Evolutionary conservation across 805 yeast species (phyloP).

Genomic region (Sugiyamaella qingdaonensis): DNA sequence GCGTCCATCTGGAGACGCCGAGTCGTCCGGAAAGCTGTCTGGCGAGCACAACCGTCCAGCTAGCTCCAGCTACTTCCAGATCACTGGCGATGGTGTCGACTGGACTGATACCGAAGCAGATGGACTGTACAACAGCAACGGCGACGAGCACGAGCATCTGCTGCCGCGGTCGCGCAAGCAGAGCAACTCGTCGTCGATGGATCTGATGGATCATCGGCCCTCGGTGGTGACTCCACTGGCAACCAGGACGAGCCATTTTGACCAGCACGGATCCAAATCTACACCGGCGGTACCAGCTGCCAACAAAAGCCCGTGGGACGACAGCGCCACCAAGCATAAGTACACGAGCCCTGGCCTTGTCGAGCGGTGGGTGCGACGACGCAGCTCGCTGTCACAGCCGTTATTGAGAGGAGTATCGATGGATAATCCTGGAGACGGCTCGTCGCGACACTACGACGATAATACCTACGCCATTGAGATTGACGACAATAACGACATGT

Average conservation of each 20-base stretch:
- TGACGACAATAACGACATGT: conserved; percentile 5
- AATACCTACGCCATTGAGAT: conserved; percentile 15
- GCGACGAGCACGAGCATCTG: background rate
- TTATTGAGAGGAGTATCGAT: conserved; percentile 3
- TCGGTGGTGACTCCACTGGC: conserved; percentile 5
- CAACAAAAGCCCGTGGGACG: background rate
- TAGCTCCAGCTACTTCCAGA: conserved; percentile 14
- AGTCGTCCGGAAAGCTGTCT: background rate
- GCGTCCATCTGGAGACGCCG: background rate
- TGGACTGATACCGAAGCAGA: conserved; percentile 10
- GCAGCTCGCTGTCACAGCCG: conserved; percentile 15
- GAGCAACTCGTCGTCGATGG: conserved; percentile 13
- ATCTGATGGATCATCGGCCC: conserved; percentile 19
- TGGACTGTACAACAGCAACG: background rate
- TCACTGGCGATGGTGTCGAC: conserved; percentile 14
- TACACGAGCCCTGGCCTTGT: conserved; percentile 10
- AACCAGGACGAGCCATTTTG: background rate
- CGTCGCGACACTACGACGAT: background rate
- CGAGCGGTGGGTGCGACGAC: conserved; percentile 18
- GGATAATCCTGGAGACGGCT: background rate
- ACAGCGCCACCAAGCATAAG: background rate
- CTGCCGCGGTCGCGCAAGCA: conserved; percentile 5
- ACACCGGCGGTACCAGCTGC: background rate
- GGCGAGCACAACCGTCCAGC: conserved; percentile 1
- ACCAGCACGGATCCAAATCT: background rate